Percentiles rank a stretch among this genome's conserved stretches.
Conservation (phyloP, 148 eudicot genomes). For the Spergularia bocconei region DNA sequence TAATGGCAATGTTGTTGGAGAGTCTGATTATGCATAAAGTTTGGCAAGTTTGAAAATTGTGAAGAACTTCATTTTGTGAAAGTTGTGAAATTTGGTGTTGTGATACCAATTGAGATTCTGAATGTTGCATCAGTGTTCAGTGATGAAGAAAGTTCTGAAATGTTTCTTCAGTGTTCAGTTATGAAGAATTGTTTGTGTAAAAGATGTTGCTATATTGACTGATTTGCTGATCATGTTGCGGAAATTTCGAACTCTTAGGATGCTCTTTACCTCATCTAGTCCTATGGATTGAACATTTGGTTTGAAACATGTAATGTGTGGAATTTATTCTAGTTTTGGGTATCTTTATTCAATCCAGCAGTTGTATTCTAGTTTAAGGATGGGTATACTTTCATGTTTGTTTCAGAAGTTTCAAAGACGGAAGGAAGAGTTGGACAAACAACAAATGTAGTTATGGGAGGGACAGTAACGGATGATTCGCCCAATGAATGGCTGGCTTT, state of each 20-base stretch:
- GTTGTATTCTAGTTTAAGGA: background rate
- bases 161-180: background rate
- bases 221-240: background rate
- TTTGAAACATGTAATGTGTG: background rate
- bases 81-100: too few relatives aligned
- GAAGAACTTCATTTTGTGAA: too few relatives aligned
- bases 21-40: too few relatives aligned
- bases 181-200: background rate
- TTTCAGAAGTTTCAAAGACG: conserved; percentile 85
- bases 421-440: conserved; percentile 96
- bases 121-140: background rate
- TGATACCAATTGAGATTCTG: background rate
- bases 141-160: background rate
- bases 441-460: conserved; percentile 86
- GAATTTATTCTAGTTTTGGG: background rate
- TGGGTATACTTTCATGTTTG: conserved; percentile 16
- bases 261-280: background rate
- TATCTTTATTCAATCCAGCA: too few relatives aligned
- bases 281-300: background rate
- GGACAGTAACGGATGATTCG: conserved; percentile 84
- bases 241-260: background rate
- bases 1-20: background rate
- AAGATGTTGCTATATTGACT: background rate
- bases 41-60: too few relatives aligned
- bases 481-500: conserved; percentile 79